These are phyloP conservation scores for Cercospora citrullina DNA, from an alignment of 2,329 filamentous ascomycete species.

Conservation along the genomic window DNA sequence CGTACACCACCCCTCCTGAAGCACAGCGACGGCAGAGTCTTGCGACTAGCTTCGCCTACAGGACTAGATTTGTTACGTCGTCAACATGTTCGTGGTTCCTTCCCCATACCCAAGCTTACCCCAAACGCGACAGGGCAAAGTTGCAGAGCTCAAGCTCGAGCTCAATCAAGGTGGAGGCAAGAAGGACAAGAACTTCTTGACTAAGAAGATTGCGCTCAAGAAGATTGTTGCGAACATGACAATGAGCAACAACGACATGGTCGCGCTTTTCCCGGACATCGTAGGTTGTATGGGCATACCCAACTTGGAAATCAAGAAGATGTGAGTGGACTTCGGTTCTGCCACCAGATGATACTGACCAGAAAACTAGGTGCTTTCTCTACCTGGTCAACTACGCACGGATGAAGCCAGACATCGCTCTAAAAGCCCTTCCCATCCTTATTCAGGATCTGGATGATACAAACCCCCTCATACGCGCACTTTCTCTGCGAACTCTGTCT, in stretches of 20 bases:
- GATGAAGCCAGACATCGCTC: slow-evolving; percentile 87
- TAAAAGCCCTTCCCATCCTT: slow-evolving; percentile 81
- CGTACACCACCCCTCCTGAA: slow-evolving; percentile 5
- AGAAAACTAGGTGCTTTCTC: slow-evolving; percentile 77
- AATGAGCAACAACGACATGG: slow-evolving; percentile 99
- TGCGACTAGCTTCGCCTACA: background rate
- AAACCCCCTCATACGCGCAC: slow-evolving; percentile 87
- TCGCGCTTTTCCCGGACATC: slow-evolving; percentile 92
- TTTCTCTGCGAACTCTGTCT: slow-evolving; percentile 91
- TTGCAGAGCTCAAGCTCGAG: slow-evolving; percentile 92
- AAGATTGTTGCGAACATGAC: slow-evolving; percentile 99
- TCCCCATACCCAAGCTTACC: slow-evolving; percentile 13
- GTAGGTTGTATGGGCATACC: slow-evolving; percentile 93
- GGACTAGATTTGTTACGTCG: background rate
- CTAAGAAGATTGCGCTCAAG: slow-evolving; percentile 97
- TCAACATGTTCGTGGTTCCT: slow-evolving; percentile 17
- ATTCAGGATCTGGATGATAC: slow-evolving; percentile 84
- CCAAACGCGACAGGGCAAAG: slow-evolving; percentile 77
- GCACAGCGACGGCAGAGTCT: background rate
- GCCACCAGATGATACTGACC: slow-evolving; percentile 34
- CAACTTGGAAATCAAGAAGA: slow-evolving; percentile 98
- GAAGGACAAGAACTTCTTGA: slow-evolving; percentile 94
- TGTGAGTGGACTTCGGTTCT: slow-evolving; percentile 58
- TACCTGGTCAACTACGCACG: slow-evolving; percentile 97
- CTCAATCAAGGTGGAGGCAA: slow-evolving; percentile 75